phyloP scores from a whole-genome alignment of 306 rosid genomes.

The Oxytropis ochrocephala region DNA sequence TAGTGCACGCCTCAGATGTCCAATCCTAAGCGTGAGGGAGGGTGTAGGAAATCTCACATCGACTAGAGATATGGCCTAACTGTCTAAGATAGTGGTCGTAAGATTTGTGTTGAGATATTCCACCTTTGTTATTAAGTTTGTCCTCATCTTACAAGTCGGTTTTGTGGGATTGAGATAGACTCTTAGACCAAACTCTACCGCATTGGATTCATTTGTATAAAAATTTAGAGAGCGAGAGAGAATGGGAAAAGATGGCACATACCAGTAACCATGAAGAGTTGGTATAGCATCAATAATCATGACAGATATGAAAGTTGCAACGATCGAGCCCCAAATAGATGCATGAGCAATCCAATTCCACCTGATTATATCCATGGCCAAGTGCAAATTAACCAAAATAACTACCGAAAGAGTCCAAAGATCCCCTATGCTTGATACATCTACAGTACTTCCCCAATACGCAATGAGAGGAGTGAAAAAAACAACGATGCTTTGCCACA shows the following conservation, averaged over 20 bases:
- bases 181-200: neutral
- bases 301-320: constrained; percentile 69
- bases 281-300: constrained; percentile 65
- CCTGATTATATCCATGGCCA: constrained; percentile 85
- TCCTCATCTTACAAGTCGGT: no score
- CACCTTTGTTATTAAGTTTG: no score
- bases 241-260: constrained; percentile 9
- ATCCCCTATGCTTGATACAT: constrained; percentile 77
- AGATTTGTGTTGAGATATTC: no score
- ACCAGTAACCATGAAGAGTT: constrained; percentile 71
- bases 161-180: no score
- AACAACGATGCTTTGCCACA: constrained; percentile 82
- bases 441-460: constrained; percentile 58
- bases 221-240: neutral
- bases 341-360: constrained; percentile 80
- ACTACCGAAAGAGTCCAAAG: constrained; percentile 90
- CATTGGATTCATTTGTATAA: neutral
- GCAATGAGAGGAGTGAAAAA: constrained; percentile 73
- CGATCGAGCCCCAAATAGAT: constrained; percentile 82
- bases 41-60: no score
- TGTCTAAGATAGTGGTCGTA: no score
- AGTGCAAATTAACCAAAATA: constrained; percentile 76
- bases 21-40: no score
- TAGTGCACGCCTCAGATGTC: no score
- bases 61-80: no score